Conservation (phyloP, 176 grass and related monocot genomes). For the Cocos nucifera region DNA sequence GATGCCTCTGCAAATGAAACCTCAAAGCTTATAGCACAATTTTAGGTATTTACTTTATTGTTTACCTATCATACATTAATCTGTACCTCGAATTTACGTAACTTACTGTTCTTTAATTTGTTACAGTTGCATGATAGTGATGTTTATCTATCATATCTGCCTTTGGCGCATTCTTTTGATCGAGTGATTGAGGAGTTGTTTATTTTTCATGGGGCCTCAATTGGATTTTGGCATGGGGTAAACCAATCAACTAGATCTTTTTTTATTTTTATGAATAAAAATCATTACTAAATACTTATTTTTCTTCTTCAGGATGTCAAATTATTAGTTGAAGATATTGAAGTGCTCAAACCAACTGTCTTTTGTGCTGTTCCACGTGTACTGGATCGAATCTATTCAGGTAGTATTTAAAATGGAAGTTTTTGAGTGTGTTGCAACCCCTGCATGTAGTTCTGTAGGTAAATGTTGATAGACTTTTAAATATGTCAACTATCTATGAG, state of each 20-base stretch:
- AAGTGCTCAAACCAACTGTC: slow-evolving; percentile 58
- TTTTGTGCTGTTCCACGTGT: slow-evolving; percentile 97
- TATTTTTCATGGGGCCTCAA: slow-evolving; percentile 72
- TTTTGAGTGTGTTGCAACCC: too few relatives aligned
- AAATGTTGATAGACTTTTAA: too few relatives aligned
- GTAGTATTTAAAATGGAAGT: slow-evolving; percentile 18
- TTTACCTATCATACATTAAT: too few relatives aligned
- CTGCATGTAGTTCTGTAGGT: too few relatives aligned
- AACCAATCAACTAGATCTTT: slow-evolving; percentile 7
- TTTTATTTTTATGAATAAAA: not conserved
- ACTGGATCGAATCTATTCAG: slow-evolving; percentile 83
- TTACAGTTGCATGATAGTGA: slow-evolving; percentile 56
- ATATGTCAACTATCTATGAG: too few relatives aligned
- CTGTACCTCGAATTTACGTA: too few relatives aligned
- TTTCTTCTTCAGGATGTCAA: slow-evolving; percentile 68
- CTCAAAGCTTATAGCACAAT: too few relatives aligned
- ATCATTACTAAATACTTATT: not conserved
- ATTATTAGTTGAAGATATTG: slow-evolving; percentile 82
- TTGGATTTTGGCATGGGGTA: slow-evolving; percentile 96
- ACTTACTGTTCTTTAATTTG: not conserved
- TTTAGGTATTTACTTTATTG: too few relatives aligned
- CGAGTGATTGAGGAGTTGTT: slow-evolving; percentile 75
- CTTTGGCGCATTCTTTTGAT: slow-evolving; percentile 88
- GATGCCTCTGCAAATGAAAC: too few relatives aligned
- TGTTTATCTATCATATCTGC: slow-evolving; percentile 94